Conservation (phyloP, 495 filamentous ascomycete genomes). For the Hyaloscypha bicolor region DNA sequence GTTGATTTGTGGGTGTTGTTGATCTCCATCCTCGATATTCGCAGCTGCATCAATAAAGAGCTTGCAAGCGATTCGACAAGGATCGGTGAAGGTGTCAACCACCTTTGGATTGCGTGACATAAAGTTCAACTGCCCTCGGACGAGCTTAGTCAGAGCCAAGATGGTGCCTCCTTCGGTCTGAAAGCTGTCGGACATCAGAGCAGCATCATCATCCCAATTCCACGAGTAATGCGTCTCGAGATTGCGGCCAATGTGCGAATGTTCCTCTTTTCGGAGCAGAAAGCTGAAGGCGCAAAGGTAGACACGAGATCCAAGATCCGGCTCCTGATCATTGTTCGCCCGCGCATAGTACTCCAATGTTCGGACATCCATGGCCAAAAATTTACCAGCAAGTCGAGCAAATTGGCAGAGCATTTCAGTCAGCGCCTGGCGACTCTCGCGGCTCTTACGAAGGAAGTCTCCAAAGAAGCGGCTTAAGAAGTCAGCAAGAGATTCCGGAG, state of each 20-base stretch:
- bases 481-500: constrained; percentile 10
- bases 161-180: constrained; percentile 31
- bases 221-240: constrained; percentile 35
- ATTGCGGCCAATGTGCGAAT: constrained; percentile 30
- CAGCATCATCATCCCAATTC: constrained; percentile 37
- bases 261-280: constrained; percentile 39
- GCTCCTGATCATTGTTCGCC: constrained; percentile 23
- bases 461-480: constrained; percentile 31
- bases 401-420: constrained; percentile 32
- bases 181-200: constrained; percentile 36
- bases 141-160: constrained; percentile 32
- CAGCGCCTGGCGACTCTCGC: constrained; percentile 20
- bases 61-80: constrained; percentile 38
- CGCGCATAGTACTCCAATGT: constrained; percentile 34
- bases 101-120: constrained; percentile 44
- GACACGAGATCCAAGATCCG: constrained; percentile 34
- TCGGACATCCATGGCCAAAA: constrained; percentile 37
- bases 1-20: constrained; percentile 9
- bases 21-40: constrained; percentile 21
- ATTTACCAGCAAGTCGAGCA: constrained; percentile 29
- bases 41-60: constrained; percentile 35
- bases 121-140: constrained; percentile 35
- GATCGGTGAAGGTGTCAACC: constrained; percentile 43
- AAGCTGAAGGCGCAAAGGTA: constrained; percentile 36
- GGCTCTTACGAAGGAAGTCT: constrained; percentile 24